Base-by-base conservation (phyloP, 495 filamentous ascomycete genomes). In the Aspergillus biplanus region DNA sequence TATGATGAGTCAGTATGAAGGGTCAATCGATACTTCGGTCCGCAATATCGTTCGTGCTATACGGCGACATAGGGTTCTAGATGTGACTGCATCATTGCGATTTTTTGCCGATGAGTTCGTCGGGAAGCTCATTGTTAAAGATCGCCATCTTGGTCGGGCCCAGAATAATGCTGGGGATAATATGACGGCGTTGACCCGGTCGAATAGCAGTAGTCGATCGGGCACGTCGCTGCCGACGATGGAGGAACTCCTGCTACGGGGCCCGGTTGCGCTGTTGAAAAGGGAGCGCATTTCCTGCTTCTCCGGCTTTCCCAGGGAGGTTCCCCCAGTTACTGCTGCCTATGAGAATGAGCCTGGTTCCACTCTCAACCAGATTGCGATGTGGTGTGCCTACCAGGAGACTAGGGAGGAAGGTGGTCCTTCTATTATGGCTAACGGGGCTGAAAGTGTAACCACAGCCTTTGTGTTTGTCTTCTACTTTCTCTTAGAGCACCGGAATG, bases 101-200 rank as follows among this genome's bases (percentile, higher is more conserved):
- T 57, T 61, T 9, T 66, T 72, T n/a, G 61, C 61, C n/a, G 49
- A 60, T 27, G 59, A 65, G 9, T 65, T 69, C 7, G 16, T 65
- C 33, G 12, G 35, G 6, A 8, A 21, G n/a, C 32, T 65, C 32
- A 12, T 57, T 0, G 5, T 39, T 6, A 57, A 44, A 13, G 42
- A 56, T n/a, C 9, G 8, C 37, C 6, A 27, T 15, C 11, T 44
- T 15, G 6, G 9, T 18, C 16, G 7, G 34, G 58, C 34, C 31
- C 35, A 8, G 11, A 33, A 39, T 33, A 35, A 35, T 16, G 33
- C 12, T 15, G 6, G 31, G 3, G 32, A 15, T 50, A 12, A 50
- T 27, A 12, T 47, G 52, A 9, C 21, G 15, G 34, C 58, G 11
- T 12, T 13, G 13, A 35, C 12, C 34, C 18, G 46, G 35, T n/a